These are phyloP conservation scores for Teratosphaeria zuluensis DNA, from an alignment of 2,329 filamentous ascomycete genomes.

Conservation along the genomic window DNA sequence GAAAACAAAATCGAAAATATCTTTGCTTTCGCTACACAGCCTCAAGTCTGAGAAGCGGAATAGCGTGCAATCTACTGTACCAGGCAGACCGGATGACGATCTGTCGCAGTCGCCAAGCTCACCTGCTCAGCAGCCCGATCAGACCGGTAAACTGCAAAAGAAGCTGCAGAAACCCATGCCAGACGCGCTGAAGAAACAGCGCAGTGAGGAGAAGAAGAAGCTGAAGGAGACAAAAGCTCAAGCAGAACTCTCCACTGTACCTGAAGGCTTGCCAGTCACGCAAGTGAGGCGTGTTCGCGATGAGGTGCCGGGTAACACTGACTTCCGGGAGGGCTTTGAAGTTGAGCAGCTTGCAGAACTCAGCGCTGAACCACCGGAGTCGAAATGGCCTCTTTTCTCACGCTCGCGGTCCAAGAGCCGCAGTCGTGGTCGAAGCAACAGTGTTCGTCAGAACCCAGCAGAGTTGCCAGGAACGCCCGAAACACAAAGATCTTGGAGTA, in stretches of 20 bases:
- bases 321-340: background rate
- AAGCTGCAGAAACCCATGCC: slow-evolving; percentile 26
- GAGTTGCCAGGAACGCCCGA: slow-evolving; percentile 6
- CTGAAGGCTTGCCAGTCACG: background rate
- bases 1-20: slow-evolving; percentile 5
- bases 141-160: slow-evolving; percentile 11
- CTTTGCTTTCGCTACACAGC: slow-evolving; percentile 5
- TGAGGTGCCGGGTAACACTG: background rate
- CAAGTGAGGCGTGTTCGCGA: background rate
- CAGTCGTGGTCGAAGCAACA: slow-evolving; percentile 18
- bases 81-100: background rate
- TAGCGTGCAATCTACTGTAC: background rate
- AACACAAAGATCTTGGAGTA: slow-evolving; percentile 2
- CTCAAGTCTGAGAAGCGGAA: slow-evolving; percentile 5
- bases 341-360: background rate
- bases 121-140: slow-evolving; percentile 2
- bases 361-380: background rate
- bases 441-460: slow-evolving; percentile 1
- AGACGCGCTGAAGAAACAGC: slow-evolving; percentile 13
- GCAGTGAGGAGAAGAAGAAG: slow-evolving; percentile 6
- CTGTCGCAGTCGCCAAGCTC: background rate
- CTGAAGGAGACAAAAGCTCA: background rate
- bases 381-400: background rate
- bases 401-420: slow-evolving; percentile 6
- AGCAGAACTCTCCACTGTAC: slow-evolving; percentile 3